Percentiles rank a stretch among this genome's conserved stretches.
Evolutionary conservation across 2,329 filamentous ascomycete species (phyloP).

Genomic region (Talaromyces amestolkiae): DNA sequence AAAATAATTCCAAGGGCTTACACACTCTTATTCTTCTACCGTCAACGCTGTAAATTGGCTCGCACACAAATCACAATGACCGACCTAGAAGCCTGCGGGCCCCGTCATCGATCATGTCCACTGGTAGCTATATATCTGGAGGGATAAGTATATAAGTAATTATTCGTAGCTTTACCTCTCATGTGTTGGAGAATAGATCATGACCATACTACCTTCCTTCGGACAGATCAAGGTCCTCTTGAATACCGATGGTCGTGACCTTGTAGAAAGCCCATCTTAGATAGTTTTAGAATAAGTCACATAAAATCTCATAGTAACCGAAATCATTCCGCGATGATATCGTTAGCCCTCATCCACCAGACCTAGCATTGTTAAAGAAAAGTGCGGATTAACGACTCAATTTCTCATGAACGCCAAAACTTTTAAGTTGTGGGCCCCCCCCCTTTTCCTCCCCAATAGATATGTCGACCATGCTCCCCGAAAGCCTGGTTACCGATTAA

Average conservation of each 20-base stretch:
- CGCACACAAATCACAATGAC: no score
- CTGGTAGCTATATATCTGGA: neutral
- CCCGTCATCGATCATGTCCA: neutral
- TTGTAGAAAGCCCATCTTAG: neutral
- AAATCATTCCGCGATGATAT: no score
- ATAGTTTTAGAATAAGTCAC: neutral
- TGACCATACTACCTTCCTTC: no score
- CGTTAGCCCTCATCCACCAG: no score
- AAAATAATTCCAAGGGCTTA: no score
- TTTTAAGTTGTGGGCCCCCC: neutral
- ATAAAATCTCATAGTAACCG: neutral
- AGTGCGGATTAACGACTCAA: constrained; percentile 11
- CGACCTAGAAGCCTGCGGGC: no score
- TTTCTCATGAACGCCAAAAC: constrained; percentile 21
- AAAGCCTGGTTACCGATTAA: constrained; percentile 28
- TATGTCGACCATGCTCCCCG: constrained; percentile 35
- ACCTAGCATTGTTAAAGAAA: constrained; percentile 18
- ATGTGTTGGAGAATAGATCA: neutral
- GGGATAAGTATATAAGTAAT: neutral
- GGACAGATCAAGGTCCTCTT: neutral
- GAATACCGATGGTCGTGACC: neutral
- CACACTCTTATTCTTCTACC: no score
- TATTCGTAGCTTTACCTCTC: neutral
- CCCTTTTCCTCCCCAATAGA: constrained; percentile 9
- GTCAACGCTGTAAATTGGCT: no score